A percentile compares a stretch with the other conserved stretches of the same genome.
phyloP scores from a whole-genome alignment of 1,284 basidiomycete genomes.

The Stygiomarasmius scandens region DNA sequence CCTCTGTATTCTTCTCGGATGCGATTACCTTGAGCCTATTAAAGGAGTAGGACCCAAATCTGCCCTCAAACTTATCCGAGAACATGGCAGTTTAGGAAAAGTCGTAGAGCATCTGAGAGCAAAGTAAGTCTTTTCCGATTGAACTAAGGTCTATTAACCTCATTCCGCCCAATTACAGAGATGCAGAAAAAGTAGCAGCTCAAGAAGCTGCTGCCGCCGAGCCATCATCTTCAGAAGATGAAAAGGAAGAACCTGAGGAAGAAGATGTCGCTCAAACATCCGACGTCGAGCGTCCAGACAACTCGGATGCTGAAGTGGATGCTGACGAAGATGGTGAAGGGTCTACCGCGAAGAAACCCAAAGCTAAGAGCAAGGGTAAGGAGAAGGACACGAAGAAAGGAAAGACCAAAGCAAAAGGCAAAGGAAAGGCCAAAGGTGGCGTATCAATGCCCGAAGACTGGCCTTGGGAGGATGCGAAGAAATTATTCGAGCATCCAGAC shows the following conservation, averaged over 20 bases:
- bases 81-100: conserved; percentile 79
- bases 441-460: conserved; percentile 88
- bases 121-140: conserved; percentile 53
- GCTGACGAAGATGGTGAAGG: conserved; percentile 27
- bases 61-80: conserved; percentile 90
- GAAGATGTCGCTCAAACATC: conserved; percentile 31
- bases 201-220: conserved; percentile 33
- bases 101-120: conserved; percentile 84
- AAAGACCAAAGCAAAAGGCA: conserved; percentile 37
- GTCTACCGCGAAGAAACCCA: conserved; percentile 21
- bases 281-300: conserved; percentile 28
- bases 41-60: conserved; percentile 95
- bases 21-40: conserved; percentile 97
- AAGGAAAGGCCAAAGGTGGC: conserved; percentile 69
- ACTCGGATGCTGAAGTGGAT: conserved; percentile 31
- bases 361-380: conserved; percentile 20
- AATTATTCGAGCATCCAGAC: conserved; percentile 88
- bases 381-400: conserved; percentile 25
- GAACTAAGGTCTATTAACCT: background rate
- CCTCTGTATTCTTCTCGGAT: conserved; percentile 95
- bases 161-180: conserved; percentile 22
- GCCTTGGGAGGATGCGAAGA: conserved; percentile 95
- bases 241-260: conserved; percentile 23
- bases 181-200: conserved; percentile 61
- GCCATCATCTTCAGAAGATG: conserved; percentile 16